Evolutionary conservation across 805 yeast species (phyloP).

Genomic region (Starmerella cellae): DNA sequence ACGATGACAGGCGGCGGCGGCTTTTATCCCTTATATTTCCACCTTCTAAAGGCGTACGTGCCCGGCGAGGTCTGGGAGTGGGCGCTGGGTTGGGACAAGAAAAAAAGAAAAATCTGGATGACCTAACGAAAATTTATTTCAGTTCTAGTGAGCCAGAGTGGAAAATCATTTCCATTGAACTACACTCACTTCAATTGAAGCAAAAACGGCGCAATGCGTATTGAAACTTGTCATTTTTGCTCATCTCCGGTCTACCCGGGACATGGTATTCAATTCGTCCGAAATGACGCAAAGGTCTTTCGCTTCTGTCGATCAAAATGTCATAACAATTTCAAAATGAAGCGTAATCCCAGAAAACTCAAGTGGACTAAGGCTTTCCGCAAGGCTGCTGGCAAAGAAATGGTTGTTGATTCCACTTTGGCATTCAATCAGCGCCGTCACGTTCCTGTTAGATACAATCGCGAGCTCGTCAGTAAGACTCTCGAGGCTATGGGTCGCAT

Average conservation of each 20-base stretch:
- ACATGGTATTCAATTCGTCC: constrained; percentile 93
- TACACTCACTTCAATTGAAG: not conserved
- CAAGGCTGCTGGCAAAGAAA: constrained; percentile 96
- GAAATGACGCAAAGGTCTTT: constrained; percentile 96
- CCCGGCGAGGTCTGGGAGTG: too few relatives aligned
- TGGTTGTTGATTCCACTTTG: constrained; percentile 92
- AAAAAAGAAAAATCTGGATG: not conserved
- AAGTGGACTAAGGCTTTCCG: constrained; percentile 98
- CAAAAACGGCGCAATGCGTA: constrained; percentile 24
- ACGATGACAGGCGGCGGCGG: too few relatives aligned
- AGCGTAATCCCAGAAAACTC: constrained; percentile 95
- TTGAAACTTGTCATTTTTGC: constrained; percentile 79
- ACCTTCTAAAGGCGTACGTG: too few relatives aligned
- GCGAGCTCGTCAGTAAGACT: constrained; percentile 90
- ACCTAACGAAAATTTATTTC: not conserved
- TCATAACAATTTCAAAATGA: constrained; percentile 92
- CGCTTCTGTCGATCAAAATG: constrained; percentile 96
- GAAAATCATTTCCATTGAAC: too few relatives aligned
- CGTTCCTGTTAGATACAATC: constrained; percentile 93
- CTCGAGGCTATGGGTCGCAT: constrained; percentile 90
- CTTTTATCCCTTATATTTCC: too few relatives aligned
- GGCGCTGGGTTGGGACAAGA: not conserved
- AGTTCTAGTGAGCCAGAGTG: too few relatives aligned
- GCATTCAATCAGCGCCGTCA: constrained; percentile 96
- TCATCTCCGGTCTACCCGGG: constrained; percentile 92